Evolutionary conservation across 2,329 filamentous ascomycete genomes (phyloP), one percentile per base, ranked within the genome.

Genomic region (Phyllosticta citribraziliensis): DNA sequence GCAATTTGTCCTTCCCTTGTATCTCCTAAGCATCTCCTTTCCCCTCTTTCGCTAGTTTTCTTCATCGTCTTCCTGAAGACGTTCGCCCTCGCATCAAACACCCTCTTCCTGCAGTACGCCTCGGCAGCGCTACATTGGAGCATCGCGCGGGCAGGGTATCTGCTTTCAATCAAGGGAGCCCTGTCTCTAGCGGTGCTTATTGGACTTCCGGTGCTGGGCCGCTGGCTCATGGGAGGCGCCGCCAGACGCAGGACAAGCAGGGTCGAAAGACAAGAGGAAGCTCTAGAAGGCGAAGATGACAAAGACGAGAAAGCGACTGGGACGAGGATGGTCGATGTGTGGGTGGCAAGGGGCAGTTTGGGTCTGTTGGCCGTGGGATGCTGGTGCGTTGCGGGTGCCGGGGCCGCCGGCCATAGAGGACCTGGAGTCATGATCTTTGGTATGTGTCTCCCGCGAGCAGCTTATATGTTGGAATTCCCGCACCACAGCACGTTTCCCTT

Each of bases 51-150:
- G 35, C 53, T 61, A 14, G 24, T 19, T 27, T 30, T 61, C 53
- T 12, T 50, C 19, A 52, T 54, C 27, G 55, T 61, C 58, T 47
- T 53, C 58, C 53, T 61, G 24, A 61, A 61, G 22, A 61, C 58
- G 27, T 61, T 61, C 35, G 58, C 58, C 40, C 58, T 61, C 19
- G 56, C 56, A 54, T 35, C 35, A 25, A 25, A 52, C 54, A 50
- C 54, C n/a, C 47, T 56, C 12, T 22, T n/a, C 27, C 58, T 61
- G 6, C 58, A 61, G 10, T 61, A 35, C 54, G 58, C 58, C 6
- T 61, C 58, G 14, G 51, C 50, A n/a, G n/a, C 40, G 3, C 53
- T 61, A 2, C 24, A 11, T 25, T 53, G 54, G 25, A 47, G 35
- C 12, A 33, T 61, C 50, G 54, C 58, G 19, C 24, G 40, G 6